These are phyloP conservation scores for Coemansia sp. DNA, from an alignment of 192 early-diverging fungal species.

Conservation along the genomic window DNA sequence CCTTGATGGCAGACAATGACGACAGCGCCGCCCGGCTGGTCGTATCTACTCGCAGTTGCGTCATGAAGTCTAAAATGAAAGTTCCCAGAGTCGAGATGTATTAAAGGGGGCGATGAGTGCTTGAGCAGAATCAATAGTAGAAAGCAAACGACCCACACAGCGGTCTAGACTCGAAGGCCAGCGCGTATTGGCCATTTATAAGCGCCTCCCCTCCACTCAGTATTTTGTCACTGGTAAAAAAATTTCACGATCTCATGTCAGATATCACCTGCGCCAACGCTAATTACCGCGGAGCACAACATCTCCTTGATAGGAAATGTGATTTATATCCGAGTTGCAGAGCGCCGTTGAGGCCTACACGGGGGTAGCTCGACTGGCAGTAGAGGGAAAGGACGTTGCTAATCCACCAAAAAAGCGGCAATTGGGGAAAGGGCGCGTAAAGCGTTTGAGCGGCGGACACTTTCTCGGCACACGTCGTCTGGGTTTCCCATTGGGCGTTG, in stretches of 20 bases:
- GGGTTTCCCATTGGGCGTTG: neutral
- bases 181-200: neutral
- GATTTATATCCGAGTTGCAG: neutral
- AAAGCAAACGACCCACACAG: neutral
- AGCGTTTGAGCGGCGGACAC: neutral
- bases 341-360: neutral
- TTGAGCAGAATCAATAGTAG: neutral
- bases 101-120: neutral
- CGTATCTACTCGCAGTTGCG: constrained; percentile 6
- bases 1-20: neutral
- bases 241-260: neutral
- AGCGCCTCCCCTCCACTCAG: neutral
- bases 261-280: neutral
- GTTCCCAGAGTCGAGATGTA: neutral
- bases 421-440: neutral
- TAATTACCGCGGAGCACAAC: neutral
- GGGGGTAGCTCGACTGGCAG: constrained; percentile 1
- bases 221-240: neutral
- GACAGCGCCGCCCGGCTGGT: neutral
- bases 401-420: neutral
- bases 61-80: neutral
- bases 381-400: neutral
- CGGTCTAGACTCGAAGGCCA: constrained; percentile 3
- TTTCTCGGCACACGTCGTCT: neutral
- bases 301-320: neutral